Percentiles rank a stretch among this genome's conserved stretches.
Evolutionary conservation across 225 moss, liverwort and hornwort genomes (phyloP).

Genomic region (Thuidium tamariscinum): DNA sequence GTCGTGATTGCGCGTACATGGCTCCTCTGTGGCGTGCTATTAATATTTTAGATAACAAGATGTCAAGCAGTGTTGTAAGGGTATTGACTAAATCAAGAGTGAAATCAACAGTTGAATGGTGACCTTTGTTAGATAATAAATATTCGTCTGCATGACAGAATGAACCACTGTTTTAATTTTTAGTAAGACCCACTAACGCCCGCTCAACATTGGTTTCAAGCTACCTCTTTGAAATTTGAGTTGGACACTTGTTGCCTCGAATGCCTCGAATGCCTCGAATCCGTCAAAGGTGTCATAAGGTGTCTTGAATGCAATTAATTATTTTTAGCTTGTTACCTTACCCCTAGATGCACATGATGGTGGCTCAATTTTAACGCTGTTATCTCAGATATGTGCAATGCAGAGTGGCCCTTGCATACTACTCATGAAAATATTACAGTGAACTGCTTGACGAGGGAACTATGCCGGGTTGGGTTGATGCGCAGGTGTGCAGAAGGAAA

Average conservation of each 20-base stretch:
- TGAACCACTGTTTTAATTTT: not conserved
- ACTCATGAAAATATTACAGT: not conserved
- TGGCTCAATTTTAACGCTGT: not conserved
- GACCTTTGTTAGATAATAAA: too few relatives aligned
- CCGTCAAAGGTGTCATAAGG: not conserved
- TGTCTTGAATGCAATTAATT: not conserved
- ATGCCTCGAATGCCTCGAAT: not conserved
- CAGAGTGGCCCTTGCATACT: not conserved
- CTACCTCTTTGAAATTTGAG: not conserved
- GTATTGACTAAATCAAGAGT: not conserved
- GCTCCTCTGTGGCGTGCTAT: not conserved
- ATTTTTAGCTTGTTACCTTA: not conserved
- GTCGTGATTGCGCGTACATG: not conserved
- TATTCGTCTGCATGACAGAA: not conserved
- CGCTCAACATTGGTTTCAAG: not conserved
- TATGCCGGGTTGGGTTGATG: not conserved
- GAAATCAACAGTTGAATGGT: not conserved
- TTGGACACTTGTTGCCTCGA: not conserved
- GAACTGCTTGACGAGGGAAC: not conserved
- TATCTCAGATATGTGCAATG: not conserved
- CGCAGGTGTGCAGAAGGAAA: conserved; percentile 95
- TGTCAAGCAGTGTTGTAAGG: not conserved
- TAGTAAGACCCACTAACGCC: not conserved
- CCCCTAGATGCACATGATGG: not conserved
- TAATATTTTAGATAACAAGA: not conserved